Evolutionary conservation across 768 basidiomycete species (phyloP).

Genomic region (Nevesoporus exiguus): DNA sequence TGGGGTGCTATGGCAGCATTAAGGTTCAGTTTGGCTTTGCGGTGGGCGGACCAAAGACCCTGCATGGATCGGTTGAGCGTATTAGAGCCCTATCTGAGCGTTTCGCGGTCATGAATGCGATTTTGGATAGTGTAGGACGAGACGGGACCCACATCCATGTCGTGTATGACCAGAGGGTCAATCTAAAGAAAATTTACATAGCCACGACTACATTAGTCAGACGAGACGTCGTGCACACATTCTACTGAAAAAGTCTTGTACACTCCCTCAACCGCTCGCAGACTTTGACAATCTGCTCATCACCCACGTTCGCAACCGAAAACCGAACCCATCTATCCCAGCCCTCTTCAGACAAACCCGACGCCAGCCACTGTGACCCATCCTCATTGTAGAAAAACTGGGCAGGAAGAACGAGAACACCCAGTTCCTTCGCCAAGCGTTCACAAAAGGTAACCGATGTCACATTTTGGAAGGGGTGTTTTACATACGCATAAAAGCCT

Average conservation of each 20-base stretch:
- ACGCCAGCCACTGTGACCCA: slow-evolving; percentile 14
- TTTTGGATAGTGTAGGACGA: background rate
- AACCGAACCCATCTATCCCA: slow-evolving; percentile 70
- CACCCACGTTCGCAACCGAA: slow-evolving; percentile 77
- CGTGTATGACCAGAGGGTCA: too few species aligned
- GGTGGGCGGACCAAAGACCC: background rate
- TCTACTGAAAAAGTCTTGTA: slow-evolving; percentile 33
- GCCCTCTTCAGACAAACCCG: slow-evolving; percentile 32
- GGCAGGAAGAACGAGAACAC: slow-evolving; percentile 65
- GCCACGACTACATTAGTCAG: too few species aligned
- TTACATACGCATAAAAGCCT: slow-evolving; percentile 78
- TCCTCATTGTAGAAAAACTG: slow-evolving; percentile 48
- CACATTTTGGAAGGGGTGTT: slow-evolving; percentile 52
- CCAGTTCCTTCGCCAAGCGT: slow-evolving; percentile 56
- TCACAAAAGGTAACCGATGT: slow-evolving; percentile 52
- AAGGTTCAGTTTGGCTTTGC: background rate
- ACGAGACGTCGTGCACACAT: too few species aligned
- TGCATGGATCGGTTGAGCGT: background rate
- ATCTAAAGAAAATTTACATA: too few species aligned
- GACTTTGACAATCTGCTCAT: slow-evolving; percentile 50
- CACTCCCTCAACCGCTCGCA: slow-evolving; percentile 49
- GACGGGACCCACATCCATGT: background rate
- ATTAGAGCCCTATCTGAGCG: background rate
- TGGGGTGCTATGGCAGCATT: background rate
- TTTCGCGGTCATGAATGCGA: background rate